Evolutionary conservation across 1,284 basidiomycete species (phyloP), one percentile per base, ranked within the genome.

Genomic region (Xerocomus amazonicus): DNA sequence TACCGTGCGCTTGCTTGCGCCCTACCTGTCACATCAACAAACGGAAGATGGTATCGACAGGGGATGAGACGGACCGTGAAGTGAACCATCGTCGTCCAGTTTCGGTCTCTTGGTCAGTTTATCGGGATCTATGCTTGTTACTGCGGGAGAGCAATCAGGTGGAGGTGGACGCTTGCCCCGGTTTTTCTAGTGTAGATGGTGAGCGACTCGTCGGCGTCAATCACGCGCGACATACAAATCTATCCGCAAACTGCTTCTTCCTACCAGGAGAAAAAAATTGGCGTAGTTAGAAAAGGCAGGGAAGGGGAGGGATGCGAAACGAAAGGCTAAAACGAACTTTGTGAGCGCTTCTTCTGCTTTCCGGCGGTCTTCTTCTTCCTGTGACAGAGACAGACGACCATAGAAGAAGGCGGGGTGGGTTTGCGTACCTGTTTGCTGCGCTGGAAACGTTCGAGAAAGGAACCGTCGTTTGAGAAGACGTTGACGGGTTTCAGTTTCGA

Each of bases 281-380:
- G 4, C 3, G 19, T 23, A 4, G 19, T 23, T 23, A 23, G 19
- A 23, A 23, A 23, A 23, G 19, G 4, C 19, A 23, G 19, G 19
- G 19, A 4, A 13, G 19, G 28, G 26, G 23, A 33, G 38, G n/a
- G 23, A 32, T 12, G n/a, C 33, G 3, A 23, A 16, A 14, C 7
- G 34, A 1, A 27, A n/a, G 43, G 51, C 2, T 2, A 14, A 19
- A 13, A 55, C 59, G 9, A 50, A 83, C 81, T 68, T 79, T 53
- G 70, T 65, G 12, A 79, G 57, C 2, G 70, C 69, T 33, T 81
- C 77, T 53, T 78, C 72, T 28, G 73, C 69, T 53, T 79, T 79
- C 61, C 70, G 75, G 67, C 74, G 78, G 53, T 82, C 78, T 43
- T 80, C 76, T 56, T 81, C 81, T 56, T 80, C 80, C 81, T 83